A percentile compares a stretch with the other conserved stretches of the same genome.
Conservation (phyloP, 345 rosid genomes). For the Xanthoceras sorbifolium region DNA sequence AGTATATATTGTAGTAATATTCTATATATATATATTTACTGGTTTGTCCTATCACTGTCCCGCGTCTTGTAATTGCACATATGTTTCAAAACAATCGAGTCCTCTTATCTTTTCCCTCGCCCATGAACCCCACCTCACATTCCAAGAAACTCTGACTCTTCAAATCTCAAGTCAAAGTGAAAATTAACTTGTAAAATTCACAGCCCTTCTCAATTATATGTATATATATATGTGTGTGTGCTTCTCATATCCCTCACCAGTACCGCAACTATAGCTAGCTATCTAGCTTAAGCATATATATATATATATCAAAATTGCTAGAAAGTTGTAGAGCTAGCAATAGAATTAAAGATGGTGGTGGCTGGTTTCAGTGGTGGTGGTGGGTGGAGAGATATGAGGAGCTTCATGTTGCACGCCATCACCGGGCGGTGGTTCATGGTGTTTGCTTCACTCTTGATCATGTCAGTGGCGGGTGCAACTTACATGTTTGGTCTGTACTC, state of each 20-base stretch:
- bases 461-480: constrained; percentile 42
- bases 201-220: not conserved
- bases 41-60: not conserved
- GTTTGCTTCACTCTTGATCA: constrained; percentile 36
- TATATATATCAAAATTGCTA: not conserved
- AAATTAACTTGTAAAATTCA: no score
- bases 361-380: not conserved
- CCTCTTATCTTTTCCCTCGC: not conserved
- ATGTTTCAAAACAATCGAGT: not conserved
- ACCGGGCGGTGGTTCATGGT: constrained; percentile 42
- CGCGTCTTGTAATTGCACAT: not conserved
- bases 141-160: not conserved
- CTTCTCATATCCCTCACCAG: not conserved
- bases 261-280: not conserved
- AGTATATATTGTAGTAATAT: no score
- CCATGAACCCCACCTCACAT: not conserved
- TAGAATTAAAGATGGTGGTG: not conserved
- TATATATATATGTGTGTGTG: not conserved
- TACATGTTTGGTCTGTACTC: constrained; percentile 58
- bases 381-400: constrained; percentile 17
- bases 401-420: constrained; percentile 14
- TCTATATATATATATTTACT: not conserved
- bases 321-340: not conserved
- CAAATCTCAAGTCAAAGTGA: constrained; percentile 2
- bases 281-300: no score